These are phyloP conservation scores for Favolaschia claudopus DNA, from an alignment of 768 basidiomycete genomes.

Conservation along the genomic window DNA sequence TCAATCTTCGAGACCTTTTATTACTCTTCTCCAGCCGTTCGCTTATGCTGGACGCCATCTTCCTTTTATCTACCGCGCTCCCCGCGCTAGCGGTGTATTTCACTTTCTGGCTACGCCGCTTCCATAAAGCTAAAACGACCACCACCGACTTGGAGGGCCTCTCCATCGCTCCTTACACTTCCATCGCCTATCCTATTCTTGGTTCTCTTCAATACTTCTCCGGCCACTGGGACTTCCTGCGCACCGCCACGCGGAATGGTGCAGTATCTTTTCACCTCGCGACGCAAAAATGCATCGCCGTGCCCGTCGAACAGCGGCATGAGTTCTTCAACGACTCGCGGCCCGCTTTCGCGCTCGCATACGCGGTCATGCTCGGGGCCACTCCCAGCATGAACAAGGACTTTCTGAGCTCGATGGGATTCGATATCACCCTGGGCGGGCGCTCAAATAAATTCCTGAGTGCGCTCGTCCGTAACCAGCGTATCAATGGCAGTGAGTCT, in stretches of 20 bases:
- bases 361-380: constrained; percentile 7
- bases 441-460: not conserved
- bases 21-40: too few relatives aligned
- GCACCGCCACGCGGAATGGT: not conserved
- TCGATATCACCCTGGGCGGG: constrained; percentile 4
- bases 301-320: not conserved
- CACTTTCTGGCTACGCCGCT: too few relatives aligned
- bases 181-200: too few relatives aligned
- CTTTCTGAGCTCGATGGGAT: not conserved
- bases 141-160: too few relatives aligned
- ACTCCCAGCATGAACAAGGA: constrained; percentile 10
- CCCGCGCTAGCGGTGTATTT: too few relatives aligned
- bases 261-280: constrained; percentile 8
- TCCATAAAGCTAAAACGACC: too few relatives aligned
- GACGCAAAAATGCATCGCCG: constrained; percentile 1
- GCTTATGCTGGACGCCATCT: too few relatives aligned
- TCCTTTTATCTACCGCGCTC: too few relatives aligned
- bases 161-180: too few relatives aligned
- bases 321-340: constrained; percentile 7
- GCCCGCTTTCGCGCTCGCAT: not conserved
- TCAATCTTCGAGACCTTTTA: too few relatives aligned
- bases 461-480: not conserved
- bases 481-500: not conserved
- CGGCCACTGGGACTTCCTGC: too few relatives aligned
- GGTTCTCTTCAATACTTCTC: too few relatives aligned